phyloP scores from a whole-genome alignment of 257 asterid species.

The Capsicum chinense region DNA sequence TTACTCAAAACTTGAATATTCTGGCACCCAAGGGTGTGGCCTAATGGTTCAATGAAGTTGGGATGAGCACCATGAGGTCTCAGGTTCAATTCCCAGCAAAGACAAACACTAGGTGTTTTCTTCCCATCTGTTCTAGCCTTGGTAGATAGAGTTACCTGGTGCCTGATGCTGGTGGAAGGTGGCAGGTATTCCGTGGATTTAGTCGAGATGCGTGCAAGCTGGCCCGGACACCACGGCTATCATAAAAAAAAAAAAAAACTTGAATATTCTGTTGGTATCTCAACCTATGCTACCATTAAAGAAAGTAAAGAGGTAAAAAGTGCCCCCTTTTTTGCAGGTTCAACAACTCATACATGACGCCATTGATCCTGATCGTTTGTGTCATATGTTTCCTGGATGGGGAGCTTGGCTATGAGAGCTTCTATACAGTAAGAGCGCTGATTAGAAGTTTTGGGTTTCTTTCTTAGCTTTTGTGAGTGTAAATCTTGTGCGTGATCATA shows the following conservation, averaged over 20 bases:
- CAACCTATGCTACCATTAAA: not conserved
- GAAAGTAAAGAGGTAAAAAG: not conserved
- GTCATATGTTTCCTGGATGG: conserved; percentile 99
- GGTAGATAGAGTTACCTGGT: no score
- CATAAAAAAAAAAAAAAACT: no score
- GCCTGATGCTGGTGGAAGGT: no score
- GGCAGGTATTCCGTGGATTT: no score
- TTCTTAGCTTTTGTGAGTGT: not conserved
- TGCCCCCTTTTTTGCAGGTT: conserved; percentile 50
- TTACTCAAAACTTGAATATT: not conserved
- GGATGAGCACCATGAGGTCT: no score
- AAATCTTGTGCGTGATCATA: conserved; percentile 3
- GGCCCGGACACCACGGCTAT: no score
- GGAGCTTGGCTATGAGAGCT: conserved; percentile 84
- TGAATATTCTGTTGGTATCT: not conserved
- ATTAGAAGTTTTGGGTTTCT: not conserved
- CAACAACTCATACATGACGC: conserved; percentile 97
- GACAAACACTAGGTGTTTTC: no score
- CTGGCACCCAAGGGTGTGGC: no score
- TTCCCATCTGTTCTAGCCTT: no score
- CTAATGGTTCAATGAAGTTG: no score
- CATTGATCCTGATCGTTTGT: conserved; percentile 86
- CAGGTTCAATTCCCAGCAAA: no score
- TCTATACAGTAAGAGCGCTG: not conserved
- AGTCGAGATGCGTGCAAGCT: no score